phyloP scores from a whole-genome alignment of 108 stramenopile species.

The Pseudonitzschia delicatissima region DNA sequence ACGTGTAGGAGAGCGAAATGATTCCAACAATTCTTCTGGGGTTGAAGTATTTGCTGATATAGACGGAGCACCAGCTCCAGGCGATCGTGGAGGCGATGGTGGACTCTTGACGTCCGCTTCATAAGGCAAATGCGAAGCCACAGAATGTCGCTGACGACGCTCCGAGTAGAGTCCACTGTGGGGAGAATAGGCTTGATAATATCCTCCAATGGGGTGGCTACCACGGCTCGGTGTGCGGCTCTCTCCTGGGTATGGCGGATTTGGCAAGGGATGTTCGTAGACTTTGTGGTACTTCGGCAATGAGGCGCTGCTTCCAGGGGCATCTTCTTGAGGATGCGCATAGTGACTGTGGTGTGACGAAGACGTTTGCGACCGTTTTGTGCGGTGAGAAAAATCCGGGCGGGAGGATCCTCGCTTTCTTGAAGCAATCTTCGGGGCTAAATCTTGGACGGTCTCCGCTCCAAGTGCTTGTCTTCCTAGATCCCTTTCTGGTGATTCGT shows the following conservation, averaged over 20 bases:
- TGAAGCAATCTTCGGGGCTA: background rate
- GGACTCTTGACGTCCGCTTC: constrained; percentile 23
- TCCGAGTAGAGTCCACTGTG: constrained; percentile 1
- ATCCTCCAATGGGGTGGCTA: constrained; percentile 1
- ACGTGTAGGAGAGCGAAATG: constrained; percentile 31
- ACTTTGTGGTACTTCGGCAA: background rate
- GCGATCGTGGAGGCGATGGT: constrained; percentile 14
- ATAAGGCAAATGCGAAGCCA: background rate
- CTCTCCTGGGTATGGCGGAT: background rate
- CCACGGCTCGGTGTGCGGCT: constrained; percentile 17
- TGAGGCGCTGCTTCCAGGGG: background rate
- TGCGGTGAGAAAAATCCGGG: background rate
- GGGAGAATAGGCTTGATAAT: constrained; percentile 29
- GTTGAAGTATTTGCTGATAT: constrained; percentile 2
- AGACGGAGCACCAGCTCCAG: constrained; percentile 9
- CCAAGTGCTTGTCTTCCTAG: background rate
- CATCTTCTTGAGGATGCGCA: constrained; percentile 12
- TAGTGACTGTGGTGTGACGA: constrained; percentile 14
- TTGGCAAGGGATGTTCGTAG: background rate
- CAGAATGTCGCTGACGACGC: constrained; percentile 9
- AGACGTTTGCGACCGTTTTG: constrained; percentile 1
- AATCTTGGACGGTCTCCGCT: background rate
- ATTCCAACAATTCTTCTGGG: constrained; percentile 15
- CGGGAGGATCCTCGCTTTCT: background rate
- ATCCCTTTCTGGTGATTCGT: constrained; percentile 16